Evolutionary conservation across 2,329 filamentous ascomycete genomes (phyloP).

Genomic region (Stagonosporopsis cucurbitacearum): DNA sequence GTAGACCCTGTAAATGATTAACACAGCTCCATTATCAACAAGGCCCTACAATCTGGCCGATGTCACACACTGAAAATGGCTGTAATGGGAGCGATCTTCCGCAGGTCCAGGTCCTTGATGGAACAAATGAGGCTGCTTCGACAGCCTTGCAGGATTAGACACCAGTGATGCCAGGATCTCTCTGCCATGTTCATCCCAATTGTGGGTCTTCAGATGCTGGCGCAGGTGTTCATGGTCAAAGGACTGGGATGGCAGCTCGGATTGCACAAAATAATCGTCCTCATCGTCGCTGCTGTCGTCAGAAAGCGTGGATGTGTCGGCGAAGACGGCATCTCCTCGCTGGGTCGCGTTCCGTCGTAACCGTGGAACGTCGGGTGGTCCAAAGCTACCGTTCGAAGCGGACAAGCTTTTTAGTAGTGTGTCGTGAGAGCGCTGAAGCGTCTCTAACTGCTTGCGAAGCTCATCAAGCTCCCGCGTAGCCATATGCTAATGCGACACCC

Average conservation of each 20-base stretch:
- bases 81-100: conserved; percentile 52
- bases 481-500: conserved; percentile 25
- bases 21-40: conserved; percentile 1
- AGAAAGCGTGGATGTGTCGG: conserved; percentile 44
- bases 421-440: conserved; percentile 43
- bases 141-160: conserved; percentile 52
- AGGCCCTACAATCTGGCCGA: background rate
- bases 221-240: conserved; percentile 55
- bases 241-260: conserved; percentile 47
- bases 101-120: conserved; percentile 49
- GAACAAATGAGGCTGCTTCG: conserved; percentile 54
- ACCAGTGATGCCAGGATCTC: conserved; percentile 53
- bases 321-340: conserved; percentile 38
- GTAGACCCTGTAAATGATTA: conserved; percentile 52
- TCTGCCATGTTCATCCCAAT: conserved; percentile 51
- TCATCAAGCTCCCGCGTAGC: conserved; percentile 39
- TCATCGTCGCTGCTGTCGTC: conserved; percentile 46
- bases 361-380: conserved; percentile 30
- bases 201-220: conserved; percentile 53
- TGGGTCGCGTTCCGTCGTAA: conserved; percentile 32
- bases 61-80: conserved; percentile 56
- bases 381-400: conserved; percentile 37
- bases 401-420: conserved; percentile 39
- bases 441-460: conserved; percentile 42
- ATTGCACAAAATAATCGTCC: conserved; percentile 49